Conservation (phyloP, 1,284 basidiomycete species). For the Athelia sp. region DNA sequence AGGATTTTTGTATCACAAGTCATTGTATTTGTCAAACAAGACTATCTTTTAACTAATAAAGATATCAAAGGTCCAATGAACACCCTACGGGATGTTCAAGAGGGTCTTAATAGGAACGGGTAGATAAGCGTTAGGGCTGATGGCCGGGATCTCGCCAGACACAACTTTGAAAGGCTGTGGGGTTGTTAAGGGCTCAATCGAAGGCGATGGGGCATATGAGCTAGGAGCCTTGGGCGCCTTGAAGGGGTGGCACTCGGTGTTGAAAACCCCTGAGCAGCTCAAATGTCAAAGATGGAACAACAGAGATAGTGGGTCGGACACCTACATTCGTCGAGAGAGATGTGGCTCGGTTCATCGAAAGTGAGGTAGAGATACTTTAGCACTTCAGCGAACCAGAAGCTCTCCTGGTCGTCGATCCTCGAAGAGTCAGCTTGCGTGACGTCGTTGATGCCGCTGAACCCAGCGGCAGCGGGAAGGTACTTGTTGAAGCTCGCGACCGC, state of each 20-base stretch:
- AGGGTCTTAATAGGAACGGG: neutral
- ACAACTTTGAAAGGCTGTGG: neutral
- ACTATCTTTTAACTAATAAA: no score
- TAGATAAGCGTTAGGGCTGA: neutral
- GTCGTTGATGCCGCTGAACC: slow-evolving; percentile 40
- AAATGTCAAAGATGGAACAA: neutral
- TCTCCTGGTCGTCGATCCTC: slow-evolving; percentile 47
- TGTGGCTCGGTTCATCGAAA: slow-evolving; percentile 62
- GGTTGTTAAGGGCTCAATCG: no score
- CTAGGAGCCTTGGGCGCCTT: slow-evolving; percentile 38
- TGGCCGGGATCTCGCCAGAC: neutral
- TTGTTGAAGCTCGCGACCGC: slow-evolving; percentile 43
- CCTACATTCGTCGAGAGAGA: slow-evolving; percentile 66
- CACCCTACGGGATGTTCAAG: neutral
- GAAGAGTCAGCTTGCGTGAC: slow-evolving; percentile 40
- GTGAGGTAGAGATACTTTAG: slow-evolving; percentile 74
- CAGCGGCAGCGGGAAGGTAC: slow-evolving; percentile 36
- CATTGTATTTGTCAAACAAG: no score
- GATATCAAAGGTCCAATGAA: no score
- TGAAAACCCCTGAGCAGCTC: slow-evolving; percentile 51
- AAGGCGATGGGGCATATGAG: no score
- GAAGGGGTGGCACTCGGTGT: slow-evolving; percentile 70
- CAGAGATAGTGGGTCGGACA: neutral
- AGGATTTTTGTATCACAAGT: no score
- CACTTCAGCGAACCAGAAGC: slow-evolving; percentile 77